Conservation (phyloP, 257 asterid genomes). For the Rehmannia glutinosa region DNA sequence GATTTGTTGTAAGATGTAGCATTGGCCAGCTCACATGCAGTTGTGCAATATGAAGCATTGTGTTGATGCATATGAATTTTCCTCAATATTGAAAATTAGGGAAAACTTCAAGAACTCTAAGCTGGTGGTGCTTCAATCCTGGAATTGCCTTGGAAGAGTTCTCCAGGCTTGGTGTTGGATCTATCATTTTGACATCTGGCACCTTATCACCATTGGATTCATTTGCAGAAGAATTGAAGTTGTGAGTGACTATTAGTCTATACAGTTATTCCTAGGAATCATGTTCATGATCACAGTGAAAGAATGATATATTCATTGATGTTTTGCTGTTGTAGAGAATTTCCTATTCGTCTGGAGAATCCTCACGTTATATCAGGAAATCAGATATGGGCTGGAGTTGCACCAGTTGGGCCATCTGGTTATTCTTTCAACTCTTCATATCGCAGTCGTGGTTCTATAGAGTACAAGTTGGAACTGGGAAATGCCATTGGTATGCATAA, state of each 20-base stretch:
- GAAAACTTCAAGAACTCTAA: conserved; percentile 69
- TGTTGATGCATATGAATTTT: conserved; percentile 17
- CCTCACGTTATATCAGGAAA: conserved; percentile 93
- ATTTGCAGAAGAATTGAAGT: conserved; percentile 89
- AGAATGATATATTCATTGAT: conserved; percentile 13
- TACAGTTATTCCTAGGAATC: conserved; percentile 9
- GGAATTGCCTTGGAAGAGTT: conserved; percentile 98
- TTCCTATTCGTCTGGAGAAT: conserved; percentile 94
- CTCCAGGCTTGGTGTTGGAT: conserved; percentile 70
- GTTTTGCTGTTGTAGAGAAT: conserved; percentile 50
- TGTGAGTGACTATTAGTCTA: conserved; percentile 44
- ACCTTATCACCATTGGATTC: conserved; percentile 98
- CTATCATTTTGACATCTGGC: conserved; percentile 96
- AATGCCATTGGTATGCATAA: conserved; percentile 85
- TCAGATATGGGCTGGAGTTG: conserved; percentile 96
- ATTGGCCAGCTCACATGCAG: conserved; percentile 10
- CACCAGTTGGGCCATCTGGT: conserved; percentile 94
- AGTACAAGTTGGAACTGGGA: conserved; percentile 96
- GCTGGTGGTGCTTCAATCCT: conserved; percentile 99
- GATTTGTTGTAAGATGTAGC: conserved; percentile 4
- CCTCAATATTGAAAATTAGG: conserved; percentile 40
- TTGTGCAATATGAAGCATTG: conserved; percentile 17
- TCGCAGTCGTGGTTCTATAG: conserved; percentile 73
- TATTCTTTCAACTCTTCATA: conserved; percentile 86
- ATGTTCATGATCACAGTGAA: neutral